These are phyloP conservation scores for Graphiopsis chlorocephala DNA, from an alignment of 2,329 filamentous ascomycete species.

Conservation along the genomic window DNA sequence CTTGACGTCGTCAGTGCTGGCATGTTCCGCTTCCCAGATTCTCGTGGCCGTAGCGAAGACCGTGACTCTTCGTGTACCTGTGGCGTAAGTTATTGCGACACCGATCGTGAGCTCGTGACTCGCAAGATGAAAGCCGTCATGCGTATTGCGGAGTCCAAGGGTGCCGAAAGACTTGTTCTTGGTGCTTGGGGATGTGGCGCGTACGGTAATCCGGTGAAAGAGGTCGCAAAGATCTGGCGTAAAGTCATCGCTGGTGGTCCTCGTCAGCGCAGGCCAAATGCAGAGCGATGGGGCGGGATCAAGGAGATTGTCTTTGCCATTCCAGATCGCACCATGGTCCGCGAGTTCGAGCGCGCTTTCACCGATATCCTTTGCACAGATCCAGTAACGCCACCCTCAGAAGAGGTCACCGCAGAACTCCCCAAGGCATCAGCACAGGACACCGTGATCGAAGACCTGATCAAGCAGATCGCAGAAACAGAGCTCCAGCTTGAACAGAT, in stretches of 20 bases:
- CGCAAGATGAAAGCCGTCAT: slow-evolving; percentile 57
- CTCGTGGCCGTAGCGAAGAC: slow-evolving; percentile 35
- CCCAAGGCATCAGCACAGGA: slow-evolving; percentile 20
- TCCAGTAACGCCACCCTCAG: slow-evolving; percentile 14
- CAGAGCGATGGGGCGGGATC: slow-evolving; percentile 41
- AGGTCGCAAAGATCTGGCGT: slow-evolving; percentile 55
- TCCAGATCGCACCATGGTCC: slow-evolving; percentile 49
- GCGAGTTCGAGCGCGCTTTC: slow-evolving; percentile 46
- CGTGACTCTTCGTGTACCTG: slow-evolving; percentile 27
- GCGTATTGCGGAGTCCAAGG: slow-evolving; percentile 46
- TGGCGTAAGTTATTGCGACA: slow-evolving; percentile 39
- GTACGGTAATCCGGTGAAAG: slow-evolving; percentile 57
- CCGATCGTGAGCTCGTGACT: slow-evolving; percentile 48
- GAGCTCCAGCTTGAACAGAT: slow-evolving; percentile 36
- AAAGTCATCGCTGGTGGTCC: slow-evolving; percentile 34
- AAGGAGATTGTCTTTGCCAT: slow-evolving; percentile 58
- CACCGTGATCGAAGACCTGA: slow-evolving; percentile 23
- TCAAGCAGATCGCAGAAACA: slow-evolving; percentile 32
- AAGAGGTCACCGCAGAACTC: slow-evolving; percentile 16
- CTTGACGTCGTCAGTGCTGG: slow-evolving; percentile 56
- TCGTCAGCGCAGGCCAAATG: slow-evolving; percentile 31
- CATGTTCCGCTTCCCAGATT: slow-evolving; percentile 57
- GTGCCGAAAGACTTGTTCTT: slow-evolving; percentile 50
- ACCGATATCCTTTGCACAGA: slow-evolving; percentile 22
- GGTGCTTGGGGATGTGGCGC: slow-evolving; percentile 64